These are phyloP conservation scores for Fraxinus anomala DNA, from an alignment of 257 asterid species.

Conservation along the genomic window DNA sequence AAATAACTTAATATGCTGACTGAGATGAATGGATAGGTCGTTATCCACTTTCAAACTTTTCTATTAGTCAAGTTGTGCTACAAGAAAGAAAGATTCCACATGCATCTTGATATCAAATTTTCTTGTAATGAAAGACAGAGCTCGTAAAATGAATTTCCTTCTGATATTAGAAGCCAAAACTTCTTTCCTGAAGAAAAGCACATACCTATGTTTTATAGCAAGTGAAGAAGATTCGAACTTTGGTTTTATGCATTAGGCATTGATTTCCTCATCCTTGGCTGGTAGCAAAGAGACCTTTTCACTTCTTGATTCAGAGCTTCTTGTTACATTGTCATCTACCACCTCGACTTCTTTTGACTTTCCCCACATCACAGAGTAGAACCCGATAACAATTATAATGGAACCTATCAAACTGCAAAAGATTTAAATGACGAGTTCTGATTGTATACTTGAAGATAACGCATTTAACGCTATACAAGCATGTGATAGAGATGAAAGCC, in stretches of 20 bases:
- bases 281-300: conserved; percentile 56
- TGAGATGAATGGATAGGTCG: background rate
- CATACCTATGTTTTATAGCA: background rate
- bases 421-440: conserved; percentile 3
- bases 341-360: conserved; percentile 58
- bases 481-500: background rate
- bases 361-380: conserved; percentile 97
- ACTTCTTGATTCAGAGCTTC: conserved; percentile 32
- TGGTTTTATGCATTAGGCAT: conserved; percentile 20
- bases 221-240: background rate
- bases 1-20: background rate
- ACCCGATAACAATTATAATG: conserved; percentile 64
- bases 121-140: background rate
- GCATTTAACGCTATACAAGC: background rate
- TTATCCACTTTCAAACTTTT: background rate
- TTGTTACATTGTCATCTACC: conserved; percentile 26
- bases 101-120: background rate
- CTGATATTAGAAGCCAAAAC: background rate
- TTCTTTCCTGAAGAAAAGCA: background rate
- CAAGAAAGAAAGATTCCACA: background rate
- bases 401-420: conserved; percentile 76
- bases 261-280: conserved; percentile 32
- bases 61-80: background rate
- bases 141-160: background rate
- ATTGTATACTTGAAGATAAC: background rate